Conservation (phyloP, 768 basidiomycete species). For the Rhodotorula diobovata region DNA sequence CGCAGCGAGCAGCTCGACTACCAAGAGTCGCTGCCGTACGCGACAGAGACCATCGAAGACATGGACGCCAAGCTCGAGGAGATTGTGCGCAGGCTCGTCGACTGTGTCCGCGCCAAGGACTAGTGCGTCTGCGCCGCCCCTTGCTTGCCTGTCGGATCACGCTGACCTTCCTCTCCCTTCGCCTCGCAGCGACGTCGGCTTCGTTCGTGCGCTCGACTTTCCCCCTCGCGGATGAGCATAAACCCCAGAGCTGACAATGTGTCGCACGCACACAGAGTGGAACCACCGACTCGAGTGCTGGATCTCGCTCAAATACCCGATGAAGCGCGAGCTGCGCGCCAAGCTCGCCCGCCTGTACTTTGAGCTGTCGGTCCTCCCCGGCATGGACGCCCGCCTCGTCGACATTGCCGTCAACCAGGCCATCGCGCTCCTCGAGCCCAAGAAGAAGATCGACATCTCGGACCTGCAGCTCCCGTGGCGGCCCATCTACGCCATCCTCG, state of each 20-base stretch:
- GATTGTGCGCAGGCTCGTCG: constrained; percentile 55
- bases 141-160: no score
- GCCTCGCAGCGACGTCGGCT: constrained; percentile 32
- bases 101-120: constrained; percentile 73
- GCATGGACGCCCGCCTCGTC: constrained; percentile 66
- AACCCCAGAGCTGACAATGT: neutral
- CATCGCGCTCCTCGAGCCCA: constrained; percentile 50
- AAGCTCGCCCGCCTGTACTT: constrained; percentile 72
- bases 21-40: constrained; percentile 47
- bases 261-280: constrained; percentile 31
- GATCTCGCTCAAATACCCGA: constrained; percentile 77
- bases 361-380: constrained; percentile 61
- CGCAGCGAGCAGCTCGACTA: constrained; percentile 39
- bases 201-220: constrained; percentile 12
- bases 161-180: neutral
- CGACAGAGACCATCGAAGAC: constrained; percentile 49
- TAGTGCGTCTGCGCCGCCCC: constrained; percentile 54
- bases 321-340: constrained; percentile 72
- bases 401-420: constrained; percentile 65
- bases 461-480: constrained; percentile 79
- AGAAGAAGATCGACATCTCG: constrained; percentile 68
- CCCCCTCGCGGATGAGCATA: neutral
- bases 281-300: constrained; percentile 52
- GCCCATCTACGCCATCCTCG: constrained; percentile 67
- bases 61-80: constrained; percentile 51